Evolutionary conservation across 1,284 basidiomycete species (phyloP).

Genomic region (Pseudozyma sp.): DNA sequence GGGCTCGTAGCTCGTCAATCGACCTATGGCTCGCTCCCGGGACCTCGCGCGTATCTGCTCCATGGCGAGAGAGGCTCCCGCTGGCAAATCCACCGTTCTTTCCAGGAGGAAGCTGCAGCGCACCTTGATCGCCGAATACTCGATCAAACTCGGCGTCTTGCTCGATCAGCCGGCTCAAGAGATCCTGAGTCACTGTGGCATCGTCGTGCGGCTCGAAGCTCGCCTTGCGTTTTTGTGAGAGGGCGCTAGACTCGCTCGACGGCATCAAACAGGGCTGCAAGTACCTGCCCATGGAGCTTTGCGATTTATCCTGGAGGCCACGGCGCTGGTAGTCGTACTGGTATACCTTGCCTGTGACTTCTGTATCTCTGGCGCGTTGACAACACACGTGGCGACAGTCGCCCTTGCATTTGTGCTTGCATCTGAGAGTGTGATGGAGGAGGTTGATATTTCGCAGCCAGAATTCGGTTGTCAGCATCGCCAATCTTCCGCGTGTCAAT

Average conservation of each 20-base stretch:
- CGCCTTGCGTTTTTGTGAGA: constrained; percentile 24
- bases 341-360: constrained; percentile 3
- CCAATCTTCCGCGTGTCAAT: too few species aligned
- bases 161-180: constrained; percentile 29
- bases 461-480: background rate
- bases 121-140: background rate
- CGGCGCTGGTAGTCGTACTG: constrained; percentile 21
- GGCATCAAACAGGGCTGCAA: constrained; percentile 3
- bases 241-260: background rate
- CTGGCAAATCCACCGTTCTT: too few species aligned
- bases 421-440: constrained; percentile 10
- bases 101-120: constrained; percentile 6
- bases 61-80: too few species aligned
- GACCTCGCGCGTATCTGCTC: too few species aligned
- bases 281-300: background rate
- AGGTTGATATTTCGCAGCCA: background rate
- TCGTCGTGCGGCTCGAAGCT: constrained; percentile 6
- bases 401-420: constrained; percentile 57
- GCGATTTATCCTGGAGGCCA: background rate
- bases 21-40: too few species aligned
- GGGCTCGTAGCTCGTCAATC: too few species aligned
- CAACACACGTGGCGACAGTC: constrained; percentile 66
- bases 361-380: constrained; percentile 26
- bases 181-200: constrained; percentile 19
- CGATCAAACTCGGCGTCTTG: constrained; percentile 17